phyloP scores from a whole-genome alignment of 257 asterid genomes.

The Cynanchum wilfordii region DNA sequence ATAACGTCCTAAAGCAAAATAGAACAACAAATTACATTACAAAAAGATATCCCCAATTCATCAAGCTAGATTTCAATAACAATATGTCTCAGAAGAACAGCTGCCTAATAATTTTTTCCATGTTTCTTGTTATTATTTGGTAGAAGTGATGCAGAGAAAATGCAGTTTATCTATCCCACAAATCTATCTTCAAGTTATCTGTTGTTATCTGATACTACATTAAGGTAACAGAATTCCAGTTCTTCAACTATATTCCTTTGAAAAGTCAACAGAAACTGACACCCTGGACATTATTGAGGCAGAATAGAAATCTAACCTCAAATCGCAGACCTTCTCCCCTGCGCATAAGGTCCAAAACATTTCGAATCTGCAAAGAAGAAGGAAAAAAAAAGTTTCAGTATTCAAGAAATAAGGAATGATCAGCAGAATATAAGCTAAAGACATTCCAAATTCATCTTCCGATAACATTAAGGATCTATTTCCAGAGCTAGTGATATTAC shows the following conservation, averaged over 20 bases:
- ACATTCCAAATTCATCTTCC: background rate
- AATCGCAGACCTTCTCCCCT: constrained; percentile 81
- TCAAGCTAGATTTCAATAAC: background rate
- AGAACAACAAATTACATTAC: background rate
- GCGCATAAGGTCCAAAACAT: constrained; percentile 88
- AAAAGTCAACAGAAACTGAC: background rate
- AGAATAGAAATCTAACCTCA: constrained; percentile 56
- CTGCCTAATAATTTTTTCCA: background rate
- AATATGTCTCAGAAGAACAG: background rate
- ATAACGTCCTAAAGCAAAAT: constrained; percentile 32
- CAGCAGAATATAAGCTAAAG: too few relatives aligned
- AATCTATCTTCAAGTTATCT: background rate
- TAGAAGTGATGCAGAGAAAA: background rate
- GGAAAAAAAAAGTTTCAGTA: too few relatives aligned
- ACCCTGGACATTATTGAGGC: background rate
- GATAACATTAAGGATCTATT: background rate
- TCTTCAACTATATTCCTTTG: background rate
- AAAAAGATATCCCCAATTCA: background rate
- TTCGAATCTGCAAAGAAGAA: constrained; percentile 67
- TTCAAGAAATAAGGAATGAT: too few relatives aligned
- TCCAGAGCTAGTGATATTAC: background rate
- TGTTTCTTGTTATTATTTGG: background rate
- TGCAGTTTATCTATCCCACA: too few relatives aligned
- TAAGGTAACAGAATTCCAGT: background rate
- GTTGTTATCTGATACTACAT: background rate